Base-by-base conservation (phyloP, 176 grass and related monocot genomes). In the Alopecurus myosuroides region DNA sequence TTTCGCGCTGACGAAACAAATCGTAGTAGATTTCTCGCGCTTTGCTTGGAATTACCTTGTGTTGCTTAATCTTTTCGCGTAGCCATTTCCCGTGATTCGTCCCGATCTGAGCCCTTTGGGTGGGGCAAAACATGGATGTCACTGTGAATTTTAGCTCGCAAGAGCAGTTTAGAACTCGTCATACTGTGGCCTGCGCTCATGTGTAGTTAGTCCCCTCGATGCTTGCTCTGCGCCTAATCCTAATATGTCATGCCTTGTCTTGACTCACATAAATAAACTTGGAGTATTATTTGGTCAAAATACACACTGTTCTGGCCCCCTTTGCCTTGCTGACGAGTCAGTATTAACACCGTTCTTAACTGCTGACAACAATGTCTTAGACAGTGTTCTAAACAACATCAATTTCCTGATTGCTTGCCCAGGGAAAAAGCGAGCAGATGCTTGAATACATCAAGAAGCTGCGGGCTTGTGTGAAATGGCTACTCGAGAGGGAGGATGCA, bases 341-440 rank as follows among this genome's bases (percentile, higher is more conserved):
- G 3, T 18, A 64, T 30, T 40, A n/a, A n/a, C 17, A 2, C 66
- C 7, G 2, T 63, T 37, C 60, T 22, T 29, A 63, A 19, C 33
- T 41, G n/a, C 23, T 19, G 2, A 41, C 5, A 52, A 34, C 49
- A 53, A 23, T 10, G 35, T 26, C 23, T 12, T 42, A 28, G 4
- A 18, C 7, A 30, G 15, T 71, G 26, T 40, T 71, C 23, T 75
- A 75, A 75, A 20, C 45, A 51, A 2, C 72, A 33, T 3, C 44
- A 10, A 35, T 42, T 7, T 23, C 25, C 3, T 4, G 18, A 42
- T 81, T 53, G 18, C 3, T 62, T 82, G 50, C 10, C 0, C 81
- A 95, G 93, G 93, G 90, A 0, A 95, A 88, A 46, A 90, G 88
- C 2, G 93, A 95, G 79, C 93, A 95, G 35, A 95, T 95, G 93